These are phyloP conservation scores for Aspergillus novoparasiticus DNA, from an alignment of 2,329 filamentous ascomycete genomes.

Conservation along the genomic window DNA sequence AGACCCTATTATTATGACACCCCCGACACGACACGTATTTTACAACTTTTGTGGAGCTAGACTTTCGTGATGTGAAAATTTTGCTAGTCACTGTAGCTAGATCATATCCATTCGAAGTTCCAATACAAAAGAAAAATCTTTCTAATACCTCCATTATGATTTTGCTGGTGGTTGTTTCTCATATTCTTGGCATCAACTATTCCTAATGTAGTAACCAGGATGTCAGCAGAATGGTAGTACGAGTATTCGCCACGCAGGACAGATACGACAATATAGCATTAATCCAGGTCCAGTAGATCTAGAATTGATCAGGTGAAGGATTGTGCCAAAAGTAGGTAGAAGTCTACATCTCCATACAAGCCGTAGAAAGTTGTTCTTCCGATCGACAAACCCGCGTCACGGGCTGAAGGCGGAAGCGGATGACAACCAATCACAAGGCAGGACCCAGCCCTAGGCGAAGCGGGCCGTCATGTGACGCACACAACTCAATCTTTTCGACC, in stretches of 20 bases:
- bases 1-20: not conserved
- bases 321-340: not conserved
- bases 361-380: not conserved
- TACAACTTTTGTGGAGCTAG: not conserved
- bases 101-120: not conserved
- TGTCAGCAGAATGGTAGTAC: not conserved
- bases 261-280: not conserved
- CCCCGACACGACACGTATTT: not conserved
- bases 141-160: not conserved
- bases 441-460: constrained; percentile 26
- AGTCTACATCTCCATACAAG: not conserved
- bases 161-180: not conserved
- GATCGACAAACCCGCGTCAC: not conserved
- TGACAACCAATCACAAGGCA: constrained; percentile 11
- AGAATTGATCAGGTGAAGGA: not conserved
- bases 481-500: constrained; percentile 29
- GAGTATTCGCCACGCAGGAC: not conserved
- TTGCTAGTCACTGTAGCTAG: not conserved
- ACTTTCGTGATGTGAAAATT: not conserved
- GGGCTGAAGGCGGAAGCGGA: not conserved
- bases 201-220: not conserved
- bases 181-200: not conserved
- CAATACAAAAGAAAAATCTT: not conserved
- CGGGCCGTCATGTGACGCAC: constrained; percentile 30
- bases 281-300: not conserved